A percentile compares a stretch with the other conserved stretches of the same genome.
phyloP scores from a whole-genome alignment of 2,329 filamentous ascomycete species.

The Dichotomopilus funicola region DNA sequence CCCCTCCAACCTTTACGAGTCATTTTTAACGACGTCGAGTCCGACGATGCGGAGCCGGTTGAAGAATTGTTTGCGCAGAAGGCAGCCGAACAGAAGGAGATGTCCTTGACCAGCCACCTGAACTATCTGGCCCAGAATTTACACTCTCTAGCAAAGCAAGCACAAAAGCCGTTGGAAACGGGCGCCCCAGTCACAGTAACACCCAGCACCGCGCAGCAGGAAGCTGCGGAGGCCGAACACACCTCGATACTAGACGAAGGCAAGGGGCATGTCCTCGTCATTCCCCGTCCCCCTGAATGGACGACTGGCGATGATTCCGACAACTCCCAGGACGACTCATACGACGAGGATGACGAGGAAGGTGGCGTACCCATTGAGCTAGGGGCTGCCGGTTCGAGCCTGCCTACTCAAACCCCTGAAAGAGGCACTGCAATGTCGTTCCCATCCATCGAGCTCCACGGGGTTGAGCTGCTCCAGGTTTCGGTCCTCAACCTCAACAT shows the following conservation, averaged over 20 bases:
- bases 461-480: slow-evolving; percentile 69
- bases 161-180: slow-evolving; percentile 25
- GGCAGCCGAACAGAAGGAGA: slow-evolving; percentile 48
- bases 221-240: slow-evolving; percentile 23
- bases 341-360: slow-evolving; percentile 37
- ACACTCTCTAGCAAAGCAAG: slow-evolving; percentile 56
- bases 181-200: slow-evolving; percentile 17
- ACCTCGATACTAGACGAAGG: slow-evolving; percentile 34
- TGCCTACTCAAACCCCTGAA: slow-evolving; percentile 43
- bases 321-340: slow-evolving; percentile 43
- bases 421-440: slow-evolving; percentile 73
- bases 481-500: slow-evolving; percentile 60
- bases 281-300: slow-evolving; percentile 77
- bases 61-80: slow-evolving; percentile 60
- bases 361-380: slow-evolving; percentile 36
- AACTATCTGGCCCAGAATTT: slow-evolving; percentile 71
- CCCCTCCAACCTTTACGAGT: slow-evolving; percentile 62
- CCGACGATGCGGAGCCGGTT: slow-evolving; percentile 53
- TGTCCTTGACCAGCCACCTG: slow-evolving; percentile 65
- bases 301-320: slow-evolving; percentile 38
- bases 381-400: slow-evolving; percentile 21
- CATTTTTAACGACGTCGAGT: slow-evolving; percentile 57
- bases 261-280: slow-evolving; percentile 61
- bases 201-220: slow-evolving; percentile 16
- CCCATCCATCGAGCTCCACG: slow-evolving; percentile 67